Base-by-base conservation (phyloP, 2,329 filamentous ascomycete genomes). In the Penicillium palitans region DNA sequence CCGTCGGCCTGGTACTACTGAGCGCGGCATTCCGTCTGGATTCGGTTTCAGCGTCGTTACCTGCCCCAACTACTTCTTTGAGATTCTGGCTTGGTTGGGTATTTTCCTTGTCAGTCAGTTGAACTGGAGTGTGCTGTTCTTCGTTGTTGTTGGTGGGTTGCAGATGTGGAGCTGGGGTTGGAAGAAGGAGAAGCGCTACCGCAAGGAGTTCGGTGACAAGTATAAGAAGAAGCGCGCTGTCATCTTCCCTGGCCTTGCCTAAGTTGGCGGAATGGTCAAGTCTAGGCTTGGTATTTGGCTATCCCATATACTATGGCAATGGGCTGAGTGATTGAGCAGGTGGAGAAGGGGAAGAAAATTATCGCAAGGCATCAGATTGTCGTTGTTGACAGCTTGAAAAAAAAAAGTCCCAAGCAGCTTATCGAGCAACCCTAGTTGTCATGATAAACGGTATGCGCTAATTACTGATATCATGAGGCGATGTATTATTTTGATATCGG, bases 11-110 rank as follows among this genome's bases (percentile, higher is more conserved):
- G 93, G 93, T 56, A 90, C 89, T 64, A 93, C 90, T 1, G 91
- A 96, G 74, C 85, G 93, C 59, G 92, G 91, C 67, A 96, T 99
- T 63, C 95, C 95, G 1, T 81, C 81, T 57, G 95, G 95, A 27
- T 86, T 93, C 58, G 91, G 93, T 31, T 98, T 97, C 76, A 82
- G 80, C 63, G 78, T 90, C 37, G 93, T 99, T 52, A 99, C 95
- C 13, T 96, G 93, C 79, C 95, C 95, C 42, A 99, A 99, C 80
- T 99, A 99, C 81, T 86, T 96, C 80, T 98, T 96, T 68, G 95
- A 99, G 74, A 83, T 90, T 7, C 75, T 96, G 39, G 86, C 93
- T 0, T 99, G 95, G 95, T 68, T 90, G 31, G 93, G 92, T 27
- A 82, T 98, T 55, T 88, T 90, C 66, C 73, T 96, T 44, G 84